Conservation (phyloP, 148 eudicot genomes). For the Agrostemma githago region DNA sequence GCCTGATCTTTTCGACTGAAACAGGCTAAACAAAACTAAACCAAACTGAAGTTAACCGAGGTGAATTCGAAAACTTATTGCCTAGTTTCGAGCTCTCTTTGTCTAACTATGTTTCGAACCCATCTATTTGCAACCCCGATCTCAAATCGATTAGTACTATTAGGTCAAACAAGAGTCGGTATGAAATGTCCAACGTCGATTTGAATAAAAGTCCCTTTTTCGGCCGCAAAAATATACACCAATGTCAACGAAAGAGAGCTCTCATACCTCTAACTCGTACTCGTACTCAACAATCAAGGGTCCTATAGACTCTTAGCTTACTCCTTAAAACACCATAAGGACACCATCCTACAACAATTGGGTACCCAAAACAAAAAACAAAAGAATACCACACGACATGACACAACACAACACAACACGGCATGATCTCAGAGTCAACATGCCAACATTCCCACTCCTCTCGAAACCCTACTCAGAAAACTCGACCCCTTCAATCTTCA, state of each 20-base stretch:
- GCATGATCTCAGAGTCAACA: neutral
- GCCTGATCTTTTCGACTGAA: no score
- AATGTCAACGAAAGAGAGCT: slow-evolving; percentile 4
- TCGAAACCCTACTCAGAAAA: slow-evolving; percentile 31
- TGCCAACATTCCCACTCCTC: slow-evolving; percentile 2
- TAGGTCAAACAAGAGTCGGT: no score
- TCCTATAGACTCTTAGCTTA: neutral
- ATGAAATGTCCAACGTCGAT: no score
- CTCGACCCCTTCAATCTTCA: slow-evolving; percentile 37
- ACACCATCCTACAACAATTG: slow-evolving; percentile 10
- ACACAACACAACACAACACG: neutral
- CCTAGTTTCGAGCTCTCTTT: no score
- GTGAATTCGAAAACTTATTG: no score
- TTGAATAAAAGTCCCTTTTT: neutral
- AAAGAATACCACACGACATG: neutral
- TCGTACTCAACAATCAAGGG: neutral
- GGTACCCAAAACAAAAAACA: slow-evolving; percentile 6
- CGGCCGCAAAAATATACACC: slow-evolving; percentile 17
- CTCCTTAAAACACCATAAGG: neutral
- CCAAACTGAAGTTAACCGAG: no score
- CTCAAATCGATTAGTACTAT: no score
- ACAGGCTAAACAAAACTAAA: no score
- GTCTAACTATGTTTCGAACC: no score
- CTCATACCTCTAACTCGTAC: no score
- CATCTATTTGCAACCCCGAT: no score